Base-by-base conservation (phyloP, 2,329 filamentous ascomycete species). In the Sporothrix protearum region DNA sequence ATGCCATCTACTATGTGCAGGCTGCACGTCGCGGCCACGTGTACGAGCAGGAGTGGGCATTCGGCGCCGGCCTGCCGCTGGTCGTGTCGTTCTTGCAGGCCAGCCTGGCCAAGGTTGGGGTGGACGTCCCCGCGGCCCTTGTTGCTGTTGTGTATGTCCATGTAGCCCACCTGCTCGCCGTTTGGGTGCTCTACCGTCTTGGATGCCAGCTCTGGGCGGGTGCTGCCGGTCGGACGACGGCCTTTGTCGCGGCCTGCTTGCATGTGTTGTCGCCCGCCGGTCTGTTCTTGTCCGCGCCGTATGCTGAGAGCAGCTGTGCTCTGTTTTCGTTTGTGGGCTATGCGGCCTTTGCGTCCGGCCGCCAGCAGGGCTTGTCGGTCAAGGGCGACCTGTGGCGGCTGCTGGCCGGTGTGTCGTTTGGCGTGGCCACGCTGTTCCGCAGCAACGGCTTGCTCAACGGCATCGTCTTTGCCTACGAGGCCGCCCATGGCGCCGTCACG, bases 361-460 rank as follows among this genome's bases (percentile, higher is more conserved):
- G 63, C 12, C 30, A 69, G 28, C 25, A 51, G 7, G 9, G 67
- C 49, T 75, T 72, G 1, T 78, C 74, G 19, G 68, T 78, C 0
- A 59, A 30, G 0, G 80, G 83, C n/a, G 86, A 89, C 75, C 74
- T 81, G 1, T 83, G 84, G 16, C 80, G 91, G 25, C 75, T 96
- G 6, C 77, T 83, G 10, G 87, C 93, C 2, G 93, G 92, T 0
- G 72, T 88, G 2, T 73, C 87, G 6, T 95, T 98, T 77, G 92
- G 91, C 0, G 76, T 90, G 19, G 90, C 94, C 0, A 91, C 90
- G 0, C 85, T 87, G 1, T 88, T 96, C 73, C 90, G 96, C 71
- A 93, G 91, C 77, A 99, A 99, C 79, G 96, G 93, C 10, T 82
- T 98, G 63, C 83, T 97, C 14, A 94, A 91, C 78, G 95, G 95